Base-by-base conservation (phyloP, 148 eudicot species). In the Amaranthus hypochondriacus region DNA sequence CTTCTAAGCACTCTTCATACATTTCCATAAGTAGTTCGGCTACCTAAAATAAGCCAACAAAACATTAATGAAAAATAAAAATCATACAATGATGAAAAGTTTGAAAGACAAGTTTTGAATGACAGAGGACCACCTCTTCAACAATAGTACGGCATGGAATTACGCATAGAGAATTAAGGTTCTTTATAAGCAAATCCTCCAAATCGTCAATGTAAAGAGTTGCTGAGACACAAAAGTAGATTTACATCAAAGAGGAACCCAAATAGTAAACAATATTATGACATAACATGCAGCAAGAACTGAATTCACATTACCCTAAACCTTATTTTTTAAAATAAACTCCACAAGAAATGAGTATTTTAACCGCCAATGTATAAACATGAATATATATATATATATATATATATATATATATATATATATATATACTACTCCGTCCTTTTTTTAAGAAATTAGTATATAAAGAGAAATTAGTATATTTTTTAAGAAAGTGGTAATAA, bases 1-100 rank as follows among this genome's bases (percentile, higher is more conserved):
- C 90, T 73, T 82, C 84, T 80, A 85, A 78, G 72, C 96, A 91
- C 46, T 86, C 93, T 84, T 91, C 89, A 79, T 84, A 84, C 91
- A 87, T 83, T 47, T 75, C 48, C 90, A 87, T 77, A 62, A 89
- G 47, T n/a, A 84, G 68, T 57, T 79, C 77, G 68, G 90, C 84
- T 69, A 85, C 64, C 93, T 89, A 76, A 9, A 72, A 43, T 52
- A 14, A n/a, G 39, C 46, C 15, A 71, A 71, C 60, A 74, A 3
- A 13, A 54, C 21, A 70, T 9, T 8, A 6, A 18, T 54, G 18
- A 18, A 18, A 18, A 18, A 18, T 18, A 18, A 18, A 18, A 18
- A 18, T 18, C 18, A 18, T 18, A 18, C 18, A 18, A 18, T 18
- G 18, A 18, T 18, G 18, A 18, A 18, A 18, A 18, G 18, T 18